Percentiles rank a stretch among this genome's conserved stretches.
phyloP scores from a whole-genome alignment of 1,284 basidiomycete genomes.

The Pseudozyma hubeiensis region DNA sequence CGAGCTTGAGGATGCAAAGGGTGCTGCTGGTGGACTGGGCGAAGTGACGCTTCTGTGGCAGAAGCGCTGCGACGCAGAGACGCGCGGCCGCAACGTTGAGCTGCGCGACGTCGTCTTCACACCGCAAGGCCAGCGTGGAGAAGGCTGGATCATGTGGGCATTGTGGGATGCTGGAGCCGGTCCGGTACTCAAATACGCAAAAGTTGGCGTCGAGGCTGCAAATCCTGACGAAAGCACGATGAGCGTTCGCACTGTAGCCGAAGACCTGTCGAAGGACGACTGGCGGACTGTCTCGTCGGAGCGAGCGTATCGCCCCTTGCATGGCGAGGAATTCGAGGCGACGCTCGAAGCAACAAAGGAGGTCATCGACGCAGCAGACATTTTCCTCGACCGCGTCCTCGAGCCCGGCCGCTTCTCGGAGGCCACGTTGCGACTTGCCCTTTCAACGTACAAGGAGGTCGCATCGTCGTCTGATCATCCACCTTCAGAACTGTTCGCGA shows the following conservation, averaged over 20 bases:
- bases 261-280: slow-evolving; percentile 33
- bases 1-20: slow-evolving; percentile 55
- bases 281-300: slow-evolving; percentile 54
- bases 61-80: slow-evolving; percentile 55
- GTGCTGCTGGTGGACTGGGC: slow-evolving; percentile 57
- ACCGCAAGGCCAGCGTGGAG: slow-evolving; percentile 23
- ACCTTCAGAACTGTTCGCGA: slow-evolving; percentile 26
- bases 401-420: slow-evolving; percentile 60
- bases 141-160: slow-evolving; percentile 59
- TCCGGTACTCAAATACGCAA: slow-evolving; percentile 50
- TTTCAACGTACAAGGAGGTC: slow-evolving; percentile 37
- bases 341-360: slow-evolving; percentile 46
- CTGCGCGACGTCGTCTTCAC: slow-evolving; percentile 59
- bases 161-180: slow-evolving; percentile 62
- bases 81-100: slow-evolving; percentile 55
- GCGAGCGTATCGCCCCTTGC: slow-evolving; percentile 52
- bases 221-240: slow-evolving; percentile 32
- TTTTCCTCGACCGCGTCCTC: slow-evolving; percentile 58
- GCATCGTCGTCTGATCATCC: slow-evolving; percentile 14
- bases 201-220: slow-evolving; percentile 42
- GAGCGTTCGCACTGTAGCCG: slow-evolving; percentile 29
- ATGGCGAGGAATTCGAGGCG: slow-evolving; percentile 57
- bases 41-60: slow-evolving; percentile 61
- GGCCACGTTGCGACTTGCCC: slow-evolving; percentile 40
- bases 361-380: slow-evolving; percentile 38